These are phyloP conservation scores for Telopea speciosissima DNA, from an alignment of 177 flowering plant species.

Conservation along the genomic window DNA sequence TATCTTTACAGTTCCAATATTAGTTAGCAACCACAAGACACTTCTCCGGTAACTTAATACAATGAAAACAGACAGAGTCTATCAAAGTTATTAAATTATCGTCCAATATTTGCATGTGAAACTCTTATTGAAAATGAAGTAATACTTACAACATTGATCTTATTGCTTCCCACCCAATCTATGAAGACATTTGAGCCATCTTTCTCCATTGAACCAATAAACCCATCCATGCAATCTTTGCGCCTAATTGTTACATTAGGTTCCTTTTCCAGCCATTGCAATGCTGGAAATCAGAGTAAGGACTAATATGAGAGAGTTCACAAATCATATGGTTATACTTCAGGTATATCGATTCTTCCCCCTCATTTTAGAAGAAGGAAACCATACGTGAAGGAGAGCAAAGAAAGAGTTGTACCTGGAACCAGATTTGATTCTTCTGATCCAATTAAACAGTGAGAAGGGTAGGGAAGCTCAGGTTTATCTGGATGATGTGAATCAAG, in stretches of 20 bases:
- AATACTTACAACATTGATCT: slow-evolving; percentile 47
- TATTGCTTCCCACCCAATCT: slow-evolving; percentile 66
- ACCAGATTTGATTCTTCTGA: slow-evolving; percentile 59
- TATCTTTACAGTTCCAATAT: slow-evolving; percentile 33
- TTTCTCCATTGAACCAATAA: slow-evolving; percentile 62
- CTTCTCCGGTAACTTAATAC: no score
- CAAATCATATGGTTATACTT: no score
- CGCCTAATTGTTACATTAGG: slow-evolving; percentile 57
- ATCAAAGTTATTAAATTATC: no score
- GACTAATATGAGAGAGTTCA: neutral
- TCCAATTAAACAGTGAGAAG: slow-evolving; percentile 64
- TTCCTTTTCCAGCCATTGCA: slow-evolving; percentile 77
- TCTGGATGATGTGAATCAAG: slow-evolving; percentile 61
- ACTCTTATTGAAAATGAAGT: no score
- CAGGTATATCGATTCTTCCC: neutral
- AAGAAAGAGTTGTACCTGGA: slow-evolving; percentile 32
- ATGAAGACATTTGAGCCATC: slow-evolving; percentile 83
- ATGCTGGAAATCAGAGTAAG: slow-evolving; percentile 22
- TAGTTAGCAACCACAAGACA: neutral
- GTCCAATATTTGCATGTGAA: no score
- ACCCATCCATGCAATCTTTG: slow-evolving; percentile 49
- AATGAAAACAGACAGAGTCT: no score
- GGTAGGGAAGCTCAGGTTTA: slow-evolving; percentile 74
- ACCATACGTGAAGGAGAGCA: neutral
- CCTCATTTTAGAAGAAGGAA: neutral